Evolutionary conservation across 192 early-diverging fungal species (phyloP).

Genomic region (Podila clonocystis): DNA sequence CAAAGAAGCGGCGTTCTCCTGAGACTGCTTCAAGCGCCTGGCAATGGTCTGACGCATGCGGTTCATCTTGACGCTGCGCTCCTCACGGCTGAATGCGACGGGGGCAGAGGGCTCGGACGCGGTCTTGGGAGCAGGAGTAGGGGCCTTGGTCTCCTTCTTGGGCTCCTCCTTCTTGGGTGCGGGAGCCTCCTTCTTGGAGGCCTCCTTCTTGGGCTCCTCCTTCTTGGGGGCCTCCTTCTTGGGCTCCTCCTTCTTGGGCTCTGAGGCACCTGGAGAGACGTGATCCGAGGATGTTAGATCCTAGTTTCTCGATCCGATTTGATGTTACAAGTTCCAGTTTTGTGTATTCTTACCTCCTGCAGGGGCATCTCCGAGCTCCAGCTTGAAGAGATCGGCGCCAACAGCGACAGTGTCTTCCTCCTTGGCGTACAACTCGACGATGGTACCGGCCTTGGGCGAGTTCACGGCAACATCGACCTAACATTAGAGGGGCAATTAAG

Average conservation of each 20-base stretch:
- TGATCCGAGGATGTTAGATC: too few relatives aligned
- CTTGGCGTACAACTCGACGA: conserved; percentile 82
- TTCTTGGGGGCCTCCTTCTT: conserved; percentile 51
- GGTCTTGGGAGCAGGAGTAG: conserved; percentile 15
- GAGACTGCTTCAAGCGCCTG: conserved; percentile 95
- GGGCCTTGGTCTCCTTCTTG: conserved; percentile 45
- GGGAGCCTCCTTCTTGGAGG: conserved; percentile 36
- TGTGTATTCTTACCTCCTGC: conserved; percentile 56
- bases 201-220: conserved; percentile 56
- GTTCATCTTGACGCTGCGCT: conserved; percentile 90
- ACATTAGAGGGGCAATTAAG: not conserved
- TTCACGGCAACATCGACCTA: conserved; percentile 98
- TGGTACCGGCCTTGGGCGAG: conserved; percentile 90
- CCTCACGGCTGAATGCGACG: conserved; percentile 51
- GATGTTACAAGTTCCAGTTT: too few relatives aligned
- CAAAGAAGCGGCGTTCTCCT: conserved; percentile 95
- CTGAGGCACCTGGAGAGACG: conserved; percentile 20
- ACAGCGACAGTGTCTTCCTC: conserved; percentile 92
- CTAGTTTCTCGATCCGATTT: not conserved
- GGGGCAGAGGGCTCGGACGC: conserved; percentile 52
- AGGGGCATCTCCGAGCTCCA: conserved; percentile 82
- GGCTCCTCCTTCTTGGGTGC: conserved; percentile 49
- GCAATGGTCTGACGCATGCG: conserved; percentile 96
- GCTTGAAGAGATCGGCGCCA: conserved; percentile 91
- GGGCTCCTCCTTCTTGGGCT: conserved; percentile 8